Conservation (phyloP, 1,284 basidiomycete genomes). For the Cutaneotrichosporon cutaneum region DNA sequence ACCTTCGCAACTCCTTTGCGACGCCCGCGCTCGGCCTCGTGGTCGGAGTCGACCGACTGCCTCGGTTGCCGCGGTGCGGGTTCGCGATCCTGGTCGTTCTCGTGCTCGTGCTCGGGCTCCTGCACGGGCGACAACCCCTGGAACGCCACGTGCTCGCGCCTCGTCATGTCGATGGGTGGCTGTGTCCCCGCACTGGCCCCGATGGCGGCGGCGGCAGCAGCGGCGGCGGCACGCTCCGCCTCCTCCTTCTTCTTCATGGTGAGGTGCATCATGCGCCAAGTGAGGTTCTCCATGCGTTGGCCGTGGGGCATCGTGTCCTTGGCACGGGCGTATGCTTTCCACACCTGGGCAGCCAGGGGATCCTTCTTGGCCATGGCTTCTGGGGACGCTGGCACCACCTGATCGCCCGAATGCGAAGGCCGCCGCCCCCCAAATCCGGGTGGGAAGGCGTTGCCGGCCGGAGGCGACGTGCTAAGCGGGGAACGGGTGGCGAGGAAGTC, state of each 20-base stretch:
- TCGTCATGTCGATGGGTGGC: not conserved
- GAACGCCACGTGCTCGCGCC: slow-evolving; percentile 2
- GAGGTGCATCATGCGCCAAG: slow-evolving; percentile 98
- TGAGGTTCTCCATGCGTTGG: slow-evolving; percentile 94
- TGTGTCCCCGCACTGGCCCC: not conserved
- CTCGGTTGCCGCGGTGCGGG: not conserved
- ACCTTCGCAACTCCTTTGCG: slow-evolving; percentile 55
- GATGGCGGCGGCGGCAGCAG: not conserved
- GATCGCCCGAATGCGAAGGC: slow-evolving; percentile 34
- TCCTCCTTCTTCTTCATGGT: slow-evolving; percentile 63
- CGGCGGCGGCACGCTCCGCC: slow-evolving; percentile 12
- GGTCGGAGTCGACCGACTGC: slow-evolving; percentile 3
- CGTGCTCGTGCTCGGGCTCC: not conserved
- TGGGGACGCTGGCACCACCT: slow-evolving; percentile 26
- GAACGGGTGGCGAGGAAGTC: slow-evolving; percentile 41
- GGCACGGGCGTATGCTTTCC: slow-evolving; percentile 92
- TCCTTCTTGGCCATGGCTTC: slow-evolving; percentile 62
- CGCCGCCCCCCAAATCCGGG: slow-evolving; percentile 30
- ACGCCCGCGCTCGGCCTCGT: slow-evolving; percentile 55
- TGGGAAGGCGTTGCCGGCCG: slow-evolving; percentile 13
- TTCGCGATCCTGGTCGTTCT: not conserved
- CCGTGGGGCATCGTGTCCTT: slow-evolving; percentile 85
- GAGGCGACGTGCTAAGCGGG: slow-evolving; percentile 33
- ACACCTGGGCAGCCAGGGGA: slow-evolving; percentile 90
- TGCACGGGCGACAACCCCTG: slow-evolving; percentile 10